A percentile compares a stretch with the other conserved stretches of the same genome.
These are phyloP conservation scores for Collybia nuda DNA, from an alignment of 768 basidiomycete genomes.

Conservation along the genomic window DNA sequence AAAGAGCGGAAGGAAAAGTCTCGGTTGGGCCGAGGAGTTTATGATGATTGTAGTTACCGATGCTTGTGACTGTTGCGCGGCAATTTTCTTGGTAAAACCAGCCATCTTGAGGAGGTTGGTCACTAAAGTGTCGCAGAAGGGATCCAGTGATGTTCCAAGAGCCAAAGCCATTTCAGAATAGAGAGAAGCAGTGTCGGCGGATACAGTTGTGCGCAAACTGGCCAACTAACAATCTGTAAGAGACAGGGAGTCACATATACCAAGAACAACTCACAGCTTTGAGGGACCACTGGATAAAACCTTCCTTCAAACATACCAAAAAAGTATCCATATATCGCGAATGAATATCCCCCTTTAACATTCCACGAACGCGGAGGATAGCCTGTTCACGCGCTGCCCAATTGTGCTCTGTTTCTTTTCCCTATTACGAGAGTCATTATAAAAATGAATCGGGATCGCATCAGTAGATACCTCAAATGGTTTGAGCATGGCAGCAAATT, in stretches of 20 bases:
- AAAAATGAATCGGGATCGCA: not conserved
- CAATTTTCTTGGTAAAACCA: conserved; percentile 89
- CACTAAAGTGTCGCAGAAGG: conserved; percentile 74
- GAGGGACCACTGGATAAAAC: conserved; percentile 77
- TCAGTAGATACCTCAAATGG: conserved; percentile 68
- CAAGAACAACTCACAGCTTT: conserved; percentile 65
- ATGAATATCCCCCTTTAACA: conserved; percentile 86
- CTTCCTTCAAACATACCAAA: conserved; percentile 68
- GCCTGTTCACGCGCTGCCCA: conserved; percentile 84
- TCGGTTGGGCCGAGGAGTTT: conserved; percentile 70
- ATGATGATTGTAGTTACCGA: conserved; percentile 67
- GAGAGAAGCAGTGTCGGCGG: conserved; percentile 73
- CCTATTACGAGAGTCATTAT: conserved; percentile 41
- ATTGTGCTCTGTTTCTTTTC: conserved; percentile 97
- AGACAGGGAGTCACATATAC: conserved; percentile 2
- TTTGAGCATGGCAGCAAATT: conserved; percentile 78
- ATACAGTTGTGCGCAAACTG: conserved; percentile 90
- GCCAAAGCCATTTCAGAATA: conserved; percentile 71
- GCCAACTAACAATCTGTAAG: conserved; percentile 51
- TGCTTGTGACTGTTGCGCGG: conserved; percentile 82
- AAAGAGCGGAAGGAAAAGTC: conserved; percentile 66
- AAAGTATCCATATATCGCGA: conserved; percentile 74
- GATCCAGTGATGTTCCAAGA: conserved; percentile 72
- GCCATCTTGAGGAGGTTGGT: conserved; percentile 84
- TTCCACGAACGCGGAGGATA: conserved; percentile 78